These are phyloP conservation scores for Auriculariales sp. DNA, from an alignment of 768 basidiomycete species.

Conservation along the genomic window DNA sequence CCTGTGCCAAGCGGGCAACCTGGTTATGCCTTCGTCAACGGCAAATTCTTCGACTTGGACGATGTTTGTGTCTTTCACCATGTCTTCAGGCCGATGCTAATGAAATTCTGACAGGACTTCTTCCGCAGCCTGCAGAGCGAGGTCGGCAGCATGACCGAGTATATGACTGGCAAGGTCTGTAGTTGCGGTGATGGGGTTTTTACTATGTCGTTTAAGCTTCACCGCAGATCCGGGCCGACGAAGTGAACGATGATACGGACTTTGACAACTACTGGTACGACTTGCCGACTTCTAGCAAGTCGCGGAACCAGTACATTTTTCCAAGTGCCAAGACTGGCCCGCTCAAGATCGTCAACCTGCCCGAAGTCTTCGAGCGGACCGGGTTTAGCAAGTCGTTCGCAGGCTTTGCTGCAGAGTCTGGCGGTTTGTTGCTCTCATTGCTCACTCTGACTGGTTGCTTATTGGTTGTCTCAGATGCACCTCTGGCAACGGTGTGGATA, in stretches of 20 bases:
- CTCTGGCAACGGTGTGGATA: slow-evolving; percentile 31
- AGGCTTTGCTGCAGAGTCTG: slow-evolving; percentile 39
- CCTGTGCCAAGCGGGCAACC: slow-evolving; percentile 11
- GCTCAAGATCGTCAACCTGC: slow-evolving; percentile 39
- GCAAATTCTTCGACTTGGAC: slow-evolving; percentile 55
- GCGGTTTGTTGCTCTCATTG: slow-evolving; percentile 27
- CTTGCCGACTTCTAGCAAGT: slow-evolving; percentile 51
- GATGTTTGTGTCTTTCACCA: slow-evolving; percentile 38
- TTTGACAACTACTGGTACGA: slow-evolving; percentile 81
- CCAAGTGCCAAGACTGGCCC: slow-evolving; percentile 28
- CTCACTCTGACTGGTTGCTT: background rate
- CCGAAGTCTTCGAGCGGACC: slow-evolving; percentile 34
- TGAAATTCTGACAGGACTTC: slow-evolving; percentile 36
- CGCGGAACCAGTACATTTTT: slow-evolving; percentile 67
- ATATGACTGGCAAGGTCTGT: slow-evolving; percentile 60
- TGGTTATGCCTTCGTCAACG: slow-evolving; percentile 80
- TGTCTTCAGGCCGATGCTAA: background rate
- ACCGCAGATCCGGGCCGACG: slow-evolving; percentile 25
- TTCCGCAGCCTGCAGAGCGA: slow-evolving; percentile 48
- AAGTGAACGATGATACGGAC: slow-evolving; percentile 19
- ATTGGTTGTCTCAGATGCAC: background rate
- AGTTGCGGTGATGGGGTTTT: too few relatives aligned
- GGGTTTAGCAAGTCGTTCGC: slow-evolving; percentile 26
- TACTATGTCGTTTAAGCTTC: slow-evolving; percentile 14
- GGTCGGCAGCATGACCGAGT: slow-evolving; percentile 40